These are phyloP conservation scores for Fusarium coicis DNA, from an alignment of 2,329 filamentous ascomycete species.

Conservation along the genomic window DNA sequence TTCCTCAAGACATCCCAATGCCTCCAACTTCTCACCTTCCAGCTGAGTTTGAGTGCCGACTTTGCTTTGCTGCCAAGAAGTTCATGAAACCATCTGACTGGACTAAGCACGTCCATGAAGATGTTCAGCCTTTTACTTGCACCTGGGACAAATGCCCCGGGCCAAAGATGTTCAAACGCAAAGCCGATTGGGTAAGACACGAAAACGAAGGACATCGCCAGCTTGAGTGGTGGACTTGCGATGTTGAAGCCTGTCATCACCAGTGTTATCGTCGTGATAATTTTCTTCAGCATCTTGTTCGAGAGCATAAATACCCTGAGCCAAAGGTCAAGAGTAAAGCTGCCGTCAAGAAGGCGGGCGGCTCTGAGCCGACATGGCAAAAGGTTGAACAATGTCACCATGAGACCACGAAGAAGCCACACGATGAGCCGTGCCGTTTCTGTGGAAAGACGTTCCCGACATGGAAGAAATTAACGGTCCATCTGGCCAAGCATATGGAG, in stretches of 20 bases:
- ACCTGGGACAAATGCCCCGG: slow-evolving; percentile 87
- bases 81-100: slow-evolving; percentile 94
- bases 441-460: slow-evolving; percentile 82
- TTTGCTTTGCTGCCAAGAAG: slow-evolving; percentile 87
- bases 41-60: slow-evolving; percentile 87
- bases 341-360: slow-evolving; percentile 68
- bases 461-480: slow-evolving; percentile 96
- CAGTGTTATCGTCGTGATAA: slow-evolving; percentile 90
- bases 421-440: slow-evolving; percentile 86
- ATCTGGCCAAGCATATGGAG: slow-evolving; percentile 94
- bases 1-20: slow-evolving; percentile 82
- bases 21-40: slow-evolving; percentile 82
- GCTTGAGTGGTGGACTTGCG: slow-evolving; percentile 90
- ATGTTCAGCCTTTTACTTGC: slow-evolving; percentile 92
- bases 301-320: slow-evolving; percentile 88
- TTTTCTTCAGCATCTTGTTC: slow-evolving; percentile 90
- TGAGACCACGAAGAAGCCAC: slow-evolving; percentile 72
- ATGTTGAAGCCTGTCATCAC: slow-evolving; percentile 82
- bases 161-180: slow-evolving; percentile 92
- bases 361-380: slow-evolving; percentile 75
- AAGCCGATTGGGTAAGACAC: slow-evolving; percentile 95
- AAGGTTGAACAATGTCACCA: slow-evolving; percentile 82
- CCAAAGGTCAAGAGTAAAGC: slow-evolving; percentile 82
- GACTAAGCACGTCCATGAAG: slow-evolving; percentile 96
- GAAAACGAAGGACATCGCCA: slow-evolving; percentile 93